These are phyloP conservation scores for Xylariaceae sp. DNA, from an alignment of 2,329 filamentous ascomycete species.

Conservation along the genomic window DNA sequence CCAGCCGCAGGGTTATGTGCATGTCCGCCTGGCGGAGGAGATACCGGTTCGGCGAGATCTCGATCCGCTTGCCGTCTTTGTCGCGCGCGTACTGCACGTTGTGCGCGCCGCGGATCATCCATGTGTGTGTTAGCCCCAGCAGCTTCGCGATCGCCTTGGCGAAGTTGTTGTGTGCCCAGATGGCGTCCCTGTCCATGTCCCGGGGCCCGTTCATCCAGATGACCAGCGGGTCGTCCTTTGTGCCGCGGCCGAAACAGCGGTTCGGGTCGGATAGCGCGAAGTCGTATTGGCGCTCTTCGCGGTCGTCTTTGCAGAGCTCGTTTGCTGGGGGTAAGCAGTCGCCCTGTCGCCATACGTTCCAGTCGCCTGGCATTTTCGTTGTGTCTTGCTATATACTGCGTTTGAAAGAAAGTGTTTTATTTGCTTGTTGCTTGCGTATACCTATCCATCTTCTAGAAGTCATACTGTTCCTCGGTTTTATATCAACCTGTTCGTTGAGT, in stretches of 20 bases:
- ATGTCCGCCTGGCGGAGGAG: conserved; percentile 10
- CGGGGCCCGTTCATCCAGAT: conserved; percentile 11
- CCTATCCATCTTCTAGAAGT: neutral
- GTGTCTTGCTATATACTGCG: neutral
- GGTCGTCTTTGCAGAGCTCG: conserved; percentile 10
- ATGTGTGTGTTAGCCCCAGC: conserved; percentile 14
- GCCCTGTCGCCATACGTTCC: conserved; percentile 2
- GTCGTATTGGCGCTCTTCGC: conserved; percentile 14
- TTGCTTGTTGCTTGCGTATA: neutral
- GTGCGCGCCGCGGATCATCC: conserved; percentile 11
- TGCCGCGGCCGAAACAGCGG: conserved; percentile 12
- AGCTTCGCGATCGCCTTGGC: conserved; percentile 18
- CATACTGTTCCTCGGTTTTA: neutral
- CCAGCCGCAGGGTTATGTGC: conserved; percentile 18
- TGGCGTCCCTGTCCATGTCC: neutral
- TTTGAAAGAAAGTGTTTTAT: neutral
- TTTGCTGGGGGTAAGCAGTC: conserved; percentile 10
- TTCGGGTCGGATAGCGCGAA: conserved; percentile 12
- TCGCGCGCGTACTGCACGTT: conserved; percentile 7
- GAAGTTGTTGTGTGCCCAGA: conserved; percentile 21
- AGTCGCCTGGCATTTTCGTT: conserved; percentile 3
- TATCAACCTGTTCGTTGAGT: neutral
- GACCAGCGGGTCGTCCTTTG: conserved; percentile 9
- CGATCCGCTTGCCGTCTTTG: neutral
- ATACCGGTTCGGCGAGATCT: neutral